Percentiles rank a stretch among this genome's conserved stretches.
These are phyloP conservation scores for Cytospora schulzeri DNA, from an alignment of 2,329 filamentous ascomycete species.

Conservation along the genomic window DNA sequence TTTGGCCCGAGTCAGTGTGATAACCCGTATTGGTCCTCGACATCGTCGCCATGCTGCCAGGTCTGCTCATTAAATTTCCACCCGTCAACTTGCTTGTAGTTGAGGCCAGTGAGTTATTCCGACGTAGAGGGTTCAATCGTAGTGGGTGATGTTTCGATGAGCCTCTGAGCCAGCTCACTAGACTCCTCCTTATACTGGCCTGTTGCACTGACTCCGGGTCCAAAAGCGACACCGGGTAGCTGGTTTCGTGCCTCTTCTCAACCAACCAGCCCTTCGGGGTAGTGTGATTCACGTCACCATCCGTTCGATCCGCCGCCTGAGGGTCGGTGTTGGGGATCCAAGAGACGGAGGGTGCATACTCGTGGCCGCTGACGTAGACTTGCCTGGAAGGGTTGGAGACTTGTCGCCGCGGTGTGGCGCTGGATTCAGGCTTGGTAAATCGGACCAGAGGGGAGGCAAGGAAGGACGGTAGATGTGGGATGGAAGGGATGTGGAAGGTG, in stretches of 20 bases:
- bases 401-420: constrained; percentile 2
- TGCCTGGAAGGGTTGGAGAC: constrained; percentile 10
- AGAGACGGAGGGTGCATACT: constrained; percentile 5
- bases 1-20: background rate
- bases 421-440: constrained; percentile 1
- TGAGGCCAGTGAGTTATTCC: constrained; percentile 9
- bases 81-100: background rate
- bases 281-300: background rate
- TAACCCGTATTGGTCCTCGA: background rate
- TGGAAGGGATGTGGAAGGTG: constrained; percentile 1
- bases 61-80: background rate
- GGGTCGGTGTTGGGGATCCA: constrained; percentile 14
- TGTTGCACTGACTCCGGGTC: constrained; percentile 17
- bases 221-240: constrained; percentile 8
- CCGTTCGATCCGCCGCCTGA: constrained; percentile 11
- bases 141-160: constrained; percentile 21
- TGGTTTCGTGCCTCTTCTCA: constrained; percentile 23
- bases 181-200: constrained; percentile 19
- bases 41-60: background rate
- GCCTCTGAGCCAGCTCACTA: constrained; percentile 23
- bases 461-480: background rate
- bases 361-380: background rate
- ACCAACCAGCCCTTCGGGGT: constrained; percentile 18
- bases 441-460: constrained; percentile 5
- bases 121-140: constrained; percentile 10